Percentiles rank a stretch among this genome's conserved stretches.
Conservation (phyloP, 2,329 filamentous ascomycete species). For the Penicillium sp. region DNA sequence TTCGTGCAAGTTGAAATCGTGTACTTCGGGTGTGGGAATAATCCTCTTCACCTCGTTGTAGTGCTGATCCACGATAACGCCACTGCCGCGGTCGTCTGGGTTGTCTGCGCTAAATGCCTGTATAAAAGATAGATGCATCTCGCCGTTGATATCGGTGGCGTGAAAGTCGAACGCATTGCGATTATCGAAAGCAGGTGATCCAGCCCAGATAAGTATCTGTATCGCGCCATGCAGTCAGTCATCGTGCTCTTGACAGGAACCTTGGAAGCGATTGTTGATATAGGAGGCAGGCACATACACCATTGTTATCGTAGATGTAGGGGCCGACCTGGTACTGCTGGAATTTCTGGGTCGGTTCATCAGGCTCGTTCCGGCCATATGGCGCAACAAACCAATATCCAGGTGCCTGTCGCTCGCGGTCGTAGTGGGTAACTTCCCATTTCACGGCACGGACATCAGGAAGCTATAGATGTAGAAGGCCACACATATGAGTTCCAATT, state of each 20-base stretch:
- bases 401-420: conserved; percentile 31
- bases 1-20: conserved; percentile 43
- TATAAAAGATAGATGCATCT: conserved; percentile 50
- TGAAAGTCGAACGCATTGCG: conserved; percentile 50
- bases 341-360: conserved; percentile 25
- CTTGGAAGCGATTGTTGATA: no score
- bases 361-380: conserved; percentile 34
- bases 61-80: conserved; percentile 49
- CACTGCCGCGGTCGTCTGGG: conserved; percentile 42
- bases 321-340: conserved; percentile 48
- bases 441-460: conserved; percentile 31
- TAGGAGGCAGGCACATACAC: conserved; percentile 31
- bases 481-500: no score
- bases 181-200: conserved; percentile 48
- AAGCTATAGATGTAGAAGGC: conserved; percentile 25
- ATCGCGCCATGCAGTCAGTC: neutral
- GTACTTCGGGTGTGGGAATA: conserved; percentile 27
- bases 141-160: conserved; percentile 46
- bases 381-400: conserved; percentile 52
- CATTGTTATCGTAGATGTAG: conserved; percentile 51
- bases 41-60: conserved; percentile 47
- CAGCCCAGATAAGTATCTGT: conserved; percentile 49
- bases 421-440: conserved; percentile 27
- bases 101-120: conserved; percentile 33
- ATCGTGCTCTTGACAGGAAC: no score